A percentile compares a stretch with the other conserved stretches of the same genome.
phyloP scores from a whole-genome alignment of 2,329 filamentous ascomycete species.

The Cercospora janseana region DNA sequence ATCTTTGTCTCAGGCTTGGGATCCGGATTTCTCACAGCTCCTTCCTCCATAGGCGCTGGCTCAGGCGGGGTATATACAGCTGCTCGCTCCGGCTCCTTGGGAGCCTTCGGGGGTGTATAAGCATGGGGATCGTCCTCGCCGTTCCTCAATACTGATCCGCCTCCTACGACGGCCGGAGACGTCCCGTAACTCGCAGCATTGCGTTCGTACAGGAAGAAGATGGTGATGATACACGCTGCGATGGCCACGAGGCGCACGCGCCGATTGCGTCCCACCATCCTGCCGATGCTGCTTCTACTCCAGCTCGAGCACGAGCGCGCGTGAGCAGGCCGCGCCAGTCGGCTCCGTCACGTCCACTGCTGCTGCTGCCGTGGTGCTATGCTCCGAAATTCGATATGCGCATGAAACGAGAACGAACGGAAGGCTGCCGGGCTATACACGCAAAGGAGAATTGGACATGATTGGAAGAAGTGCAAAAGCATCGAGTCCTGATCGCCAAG shows the following conservation, averaged over 20 bases:
- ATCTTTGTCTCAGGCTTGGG: conserved; percentile 10
- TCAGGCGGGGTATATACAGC: conserved; percentile 11
- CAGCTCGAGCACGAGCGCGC: background rate
- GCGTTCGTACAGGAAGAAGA: conserved; percentile 31
- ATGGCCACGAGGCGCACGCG: conserved; percentile 30
- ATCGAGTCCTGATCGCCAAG: too few relatives aligned
- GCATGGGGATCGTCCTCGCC: conserved; percentile 15
- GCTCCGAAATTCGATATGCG: background rate
- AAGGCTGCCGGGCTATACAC: too few relatives aligned
- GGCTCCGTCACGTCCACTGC: conserved; percentile 9
- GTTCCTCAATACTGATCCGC: conserved; percentile 25
- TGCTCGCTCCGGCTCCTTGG: conserved; percentile 6
- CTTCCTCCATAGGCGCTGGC: background rate
- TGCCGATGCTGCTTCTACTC: conserved; percentile 1
- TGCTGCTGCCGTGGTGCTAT: conserved; percentile 5
- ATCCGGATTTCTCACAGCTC: conserved; percentile 8
- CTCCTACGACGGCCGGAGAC: conserved; percentile 21
- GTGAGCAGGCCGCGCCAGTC: conserved; percentile 13
- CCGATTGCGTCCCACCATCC: conserved; percentile 30
- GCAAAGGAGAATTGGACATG: too few relatives aligned
- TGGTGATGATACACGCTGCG: conserved; percentile 27
- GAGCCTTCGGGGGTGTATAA: conserved; percentile 11
- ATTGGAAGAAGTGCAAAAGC: too few relatives aligned
- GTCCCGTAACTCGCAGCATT: conserved; percentile 19
- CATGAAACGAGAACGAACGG: too few relatives aligned